phyloP scores from a whole-genome alignment of 257 asterid genomes.

The Solanum chiquidenum region DNA sequence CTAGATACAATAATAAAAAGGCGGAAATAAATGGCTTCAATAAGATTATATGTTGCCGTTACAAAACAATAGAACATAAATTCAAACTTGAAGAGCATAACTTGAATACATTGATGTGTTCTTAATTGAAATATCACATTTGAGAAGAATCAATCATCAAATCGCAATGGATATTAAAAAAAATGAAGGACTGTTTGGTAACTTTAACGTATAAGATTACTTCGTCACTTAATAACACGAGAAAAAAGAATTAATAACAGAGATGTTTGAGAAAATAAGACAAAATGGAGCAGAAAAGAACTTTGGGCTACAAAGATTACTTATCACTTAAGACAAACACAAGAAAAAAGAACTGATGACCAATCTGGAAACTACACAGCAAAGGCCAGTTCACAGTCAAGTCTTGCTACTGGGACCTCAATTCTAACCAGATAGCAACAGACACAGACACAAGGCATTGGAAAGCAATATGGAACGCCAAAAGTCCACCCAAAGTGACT shows the following conservation, averaged over 20 bases:
- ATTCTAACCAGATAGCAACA: neutral
- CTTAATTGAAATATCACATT: neutral
- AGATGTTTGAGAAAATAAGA: neutral
- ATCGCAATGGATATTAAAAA: neutral
- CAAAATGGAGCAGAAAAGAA: neutral
- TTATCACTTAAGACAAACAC: neutral
- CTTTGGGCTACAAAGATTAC: neutral
- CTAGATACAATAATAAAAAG: neutral
- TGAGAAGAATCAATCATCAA: neutral
- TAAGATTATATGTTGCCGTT: neutral
- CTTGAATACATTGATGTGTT: neutral
- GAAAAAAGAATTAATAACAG: neutral
- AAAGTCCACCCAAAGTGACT: neutral
- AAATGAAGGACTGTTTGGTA: neutral
- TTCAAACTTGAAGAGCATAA: neutral
- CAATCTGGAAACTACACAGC: neutral
- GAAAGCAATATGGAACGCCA: neutral
- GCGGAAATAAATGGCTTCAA: neutral
- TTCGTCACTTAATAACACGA: neutral
- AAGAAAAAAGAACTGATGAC: neutral
- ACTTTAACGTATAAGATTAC: neutral
- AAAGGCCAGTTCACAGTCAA: neutral
- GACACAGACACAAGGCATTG: neutral
- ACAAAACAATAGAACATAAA: neutral
- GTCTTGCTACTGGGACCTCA: neutral